Evolutionary conservation across 192 early-diverging fungal genomes (phyloP), one percentile per base, ranked within the genome.

Genomic region (Coemansia sp.): DNA sequence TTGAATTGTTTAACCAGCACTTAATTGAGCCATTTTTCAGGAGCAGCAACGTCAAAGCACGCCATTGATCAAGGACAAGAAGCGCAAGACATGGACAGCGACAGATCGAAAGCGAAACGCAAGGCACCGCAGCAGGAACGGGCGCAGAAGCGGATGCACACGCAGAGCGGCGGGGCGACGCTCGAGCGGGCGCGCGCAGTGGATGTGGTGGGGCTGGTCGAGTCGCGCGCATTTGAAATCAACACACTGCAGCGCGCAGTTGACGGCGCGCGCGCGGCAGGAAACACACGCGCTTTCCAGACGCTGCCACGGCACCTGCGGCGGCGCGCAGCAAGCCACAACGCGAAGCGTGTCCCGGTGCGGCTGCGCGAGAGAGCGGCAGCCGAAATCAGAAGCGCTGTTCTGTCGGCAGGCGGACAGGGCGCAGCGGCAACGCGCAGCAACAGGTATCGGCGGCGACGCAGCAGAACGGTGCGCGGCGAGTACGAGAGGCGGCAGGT

Each of bases 321-420:
- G 28, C 87, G 96, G n/a, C 85, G 96, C 42, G 92, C 94, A 21
- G 96, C 96, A 26, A 94, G 92, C 67, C 92, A 95, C 75, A 99
- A 99, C 75, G 84, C 94, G 42, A 95, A 96, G 66, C 88, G 95
- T 21, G 70, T 99, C n/a, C 96, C 96, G 6, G 82, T 84, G 29
- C 85, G 90, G 33, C 73, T 95, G 45, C 85, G 94, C n/a, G 86
- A 88, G 37, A 78, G 87, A 46, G 95, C 96, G 13, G 66, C 79
- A 13, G 78, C 85, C 35, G 94, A 99, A 82, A 85, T 91, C 68
- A 45, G 45, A 39, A 63, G 63, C 37, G 68, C 70, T 64, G 26
- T 51, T 20, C 62, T 55, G 42, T 43, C 57, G 4, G 75, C 58
- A 15, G 70, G 62, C 34, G 68, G 55, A 4, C 59, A 62, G 40